Conservation (phyloP, 305 asterid genomes). For the Ajuga reptans region DNA sequence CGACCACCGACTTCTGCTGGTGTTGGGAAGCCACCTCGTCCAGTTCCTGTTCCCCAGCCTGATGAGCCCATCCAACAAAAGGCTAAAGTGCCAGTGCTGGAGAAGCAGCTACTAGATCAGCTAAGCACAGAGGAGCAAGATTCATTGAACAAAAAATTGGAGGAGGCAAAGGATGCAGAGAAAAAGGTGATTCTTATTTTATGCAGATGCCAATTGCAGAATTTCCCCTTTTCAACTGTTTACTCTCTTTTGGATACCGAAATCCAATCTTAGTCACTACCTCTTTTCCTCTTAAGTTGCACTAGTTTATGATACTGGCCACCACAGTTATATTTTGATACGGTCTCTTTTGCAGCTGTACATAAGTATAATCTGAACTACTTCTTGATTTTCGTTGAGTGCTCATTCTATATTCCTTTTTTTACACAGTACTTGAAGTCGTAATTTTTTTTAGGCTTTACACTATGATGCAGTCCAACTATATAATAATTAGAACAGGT, state of each 20-base stretch:
- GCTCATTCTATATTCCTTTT: background rate
- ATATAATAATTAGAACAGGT: background rate
- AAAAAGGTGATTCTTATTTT: constrained; percentile 51
- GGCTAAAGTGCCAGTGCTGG: constrained; percentile 83
- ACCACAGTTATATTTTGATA: background rate
- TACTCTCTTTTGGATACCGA: constrained; percentile 6
- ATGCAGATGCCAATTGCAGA: constrained; percentile 25
- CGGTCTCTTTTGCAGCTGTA: background rate
- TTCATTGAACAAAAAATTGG: constrained; percentile 63
- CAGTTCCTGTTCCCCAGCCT: constrained; percentile 59
- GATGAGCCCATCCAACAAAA: constrained; percentile 71
- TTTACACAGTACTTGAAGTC: background rate
- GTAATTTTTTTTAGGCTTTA: background rate
- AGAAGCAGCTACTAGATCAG: constrained; percentile 79
- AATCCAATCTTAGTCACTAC: background rate
- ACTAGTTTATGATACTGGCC: background rate
- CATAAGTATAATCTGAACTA: background rate
- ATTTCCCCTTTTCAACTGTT: background rate
- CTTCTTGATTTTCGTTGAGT: background rate
- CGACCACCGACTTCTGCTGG: constrained; percentile 41
- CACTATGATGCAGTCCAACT: background rate
- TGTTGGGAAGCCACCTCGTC: constrained; percentile 80
- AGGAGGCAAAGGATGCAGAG: constrained; percentile 90
- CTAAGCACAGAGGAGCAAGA: constrained; percentile 91
- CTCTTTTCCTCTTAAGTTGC: background rate